Conservation (phyloP, 1,284 basidiomycete species). For the Thecaphora thlaspeos region DNA sequence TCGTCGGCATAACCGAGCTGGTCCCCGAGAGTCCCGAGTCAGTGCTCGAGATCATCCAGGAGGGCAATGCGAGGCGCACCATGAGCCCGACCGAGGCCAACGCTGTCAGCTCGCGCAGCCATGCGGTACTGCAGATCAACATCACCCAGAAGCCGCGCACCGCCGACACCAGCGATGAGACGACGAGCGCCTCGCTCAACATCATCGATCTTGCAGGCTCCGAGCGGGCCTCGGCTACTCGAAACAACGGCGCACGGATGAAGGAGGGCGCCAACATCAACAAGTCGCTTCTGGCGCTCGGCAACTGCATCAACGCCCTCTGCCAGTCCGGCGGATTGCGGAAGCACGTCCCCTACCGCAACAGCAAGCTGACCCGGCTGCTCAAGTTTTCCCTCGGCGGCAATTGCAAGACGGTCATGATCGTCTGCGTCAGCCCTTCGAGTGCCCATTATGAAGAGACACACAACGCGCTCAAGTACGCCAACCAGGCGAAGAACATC, state of each 20-base stretch:
- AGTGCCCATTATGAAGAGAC: constrained; percentile 57
- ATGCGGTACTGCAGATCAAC: constrained; percentile 57
- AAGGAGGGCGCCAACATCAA: constrained; percentile 59
- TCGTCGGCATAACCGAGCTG: constrained; percentile 57
- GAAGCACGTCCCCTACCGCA: constrained; percentile 55
- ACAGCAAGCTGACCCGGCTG: constrained; percentile 55
- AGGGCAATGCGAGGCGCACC: constrained; percentile 54
- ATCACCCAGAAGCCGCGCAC: constrained; percentile 54
- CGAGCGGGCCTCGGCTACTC: constrained; percentile 54
- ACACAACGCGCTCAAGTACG: constrained; percentile 58
- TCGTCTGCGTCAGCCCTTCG: constrained; percentile 56
- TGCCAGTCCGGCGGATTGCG: constrained; percentile 47
- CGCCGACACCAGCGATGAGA: constrained; percentile 49
- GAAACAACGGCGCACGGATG: constrained; percentile 57
- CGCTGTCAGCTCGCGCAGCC: constrained; percentile 53
- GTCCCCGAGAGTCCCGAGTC: constrained; percentile 48
- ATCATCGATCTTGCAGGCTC: constrained; percentile 57
- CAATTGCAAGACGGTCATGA: constrained; percentile 58
- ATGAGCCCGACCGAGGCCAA: constrained; percentile 57
- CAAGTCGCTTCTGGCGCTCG: constrained; percentile 56
- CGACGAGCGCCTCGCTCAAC: constrained; percentile 54
- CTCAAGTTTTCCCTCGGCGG: constrained; percentile 58
- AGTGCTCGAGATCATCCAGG: constrained; percentile 53
- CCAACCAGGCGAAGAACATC: constrained; percentile 58
- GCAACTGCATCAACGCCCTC: constrained; percentile 57